A percentile compares a stretch with the other conserved stretches of the same genome.
Conservation (phyloP, 23 red algal species). For the Agarophyton chilense region DNA sequence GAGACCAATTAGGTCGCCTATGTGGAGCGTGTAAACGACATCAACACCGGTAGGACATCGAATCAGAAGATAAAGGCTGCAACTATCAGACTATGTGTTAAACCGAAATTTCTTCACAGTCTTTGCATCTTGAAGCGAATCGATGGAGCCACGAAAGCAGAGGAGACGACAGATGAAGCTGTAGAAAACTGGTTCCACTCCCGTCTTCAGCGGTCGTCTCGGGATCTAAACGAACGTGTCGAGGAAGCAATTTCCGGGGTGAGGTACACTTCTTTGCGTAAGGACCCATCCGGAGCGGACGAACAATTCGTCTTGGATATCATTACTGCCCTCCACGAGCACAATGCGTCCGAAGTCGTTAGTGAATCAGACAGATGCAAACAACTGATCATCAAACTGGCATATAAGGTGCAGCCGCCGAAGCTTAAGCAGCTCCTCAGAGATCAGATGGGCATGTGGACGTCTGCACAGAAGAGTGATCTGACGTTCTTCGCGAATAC, state of each 20-base stretch:
- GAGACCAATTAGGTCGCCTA: neutral
- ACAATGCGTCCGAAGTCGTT: too few relatives aligned
- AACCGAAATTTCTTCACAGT: slow-evolving; percentile 1
- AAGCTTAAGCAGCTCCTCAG: slow-evolving; percentile 18
- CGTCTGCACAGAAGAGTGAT: neutral
- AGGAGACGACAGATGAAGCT: neutral
- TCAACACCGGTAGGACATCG: neutral
- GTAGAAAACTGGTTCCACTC: slow-evolving; percentile 5
- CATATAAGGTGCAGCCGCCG: neutral
- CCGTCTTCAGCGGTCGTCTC: neutral
- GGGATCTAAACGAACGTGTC: neutral
- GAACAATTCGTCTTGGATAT: slow-evolving; percentile 39
- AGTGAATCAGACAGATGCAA: too few relatives aligned
- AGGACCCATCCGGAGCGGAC: neutral
- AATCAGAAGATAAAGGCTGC: neutral
- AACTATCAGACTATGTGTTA: neutral
- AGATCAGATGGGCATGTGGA: slow-evolving; percentile 39
- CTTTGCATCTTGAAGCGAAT: slow-evolving; percentile 37
- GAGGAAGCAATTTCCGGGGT: neutral
- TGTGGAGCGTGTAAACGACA: neutral
- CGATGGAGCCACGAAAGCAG: neutral
- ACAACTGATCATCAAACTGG: too few relatives aligned
- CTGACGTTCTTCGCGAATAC: slow-evolving; percentile 2
- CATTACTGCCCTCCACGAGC: slow-evolving; percentile 31
- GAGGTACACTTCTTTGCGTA: neutral